Base-by-base conservation (phyloP, 2,329 filamentous ascomycete species). In the Alternaria dauci region DNA sequence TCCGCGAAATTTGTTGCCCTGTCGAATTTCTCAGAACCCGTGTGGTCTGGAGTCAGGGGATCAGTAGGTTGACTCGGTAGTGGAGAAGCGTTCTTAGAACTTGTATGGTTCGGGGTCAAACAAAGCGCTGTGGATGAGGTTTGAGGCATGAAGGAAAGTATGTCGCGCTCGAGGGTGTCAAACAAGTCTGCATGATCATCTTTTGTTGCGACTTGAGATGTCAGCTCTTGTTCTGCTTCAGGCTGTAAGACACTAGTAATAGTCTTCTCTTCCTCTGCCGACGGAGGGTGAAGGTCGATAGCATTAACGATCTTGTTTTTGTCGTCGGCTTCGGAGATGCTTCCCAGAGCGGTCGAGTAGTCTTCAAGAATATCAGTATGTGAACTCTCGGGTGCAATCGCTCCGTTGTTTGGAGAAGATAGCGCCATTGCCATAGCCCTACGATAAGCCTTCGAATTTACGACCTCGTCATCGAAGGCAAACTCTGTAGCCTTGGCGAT, bases 371-470 rank as follows among this genome's bases (percentile, higher is more conserved):
- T 25, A 47, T 63, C 56, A 5, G 42, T 47, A 23, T 63, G 59
- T 28, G 26, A n/a, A 4, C 8, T 18, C 41, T 48, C 34, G 4
- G 47, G 44, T 14, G 54, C 32, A 3, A 61, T 57, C 7, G 25
- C 4, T 18, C 62, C 54, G 6, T 32, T 48, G 32, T 48, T 53
- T 26, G 63, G 56, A 8, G 57, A 65, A 46, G 67, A 68, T 8
- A 64, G 34, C 14, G 68, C 68, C 66, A 75, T 71, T 28, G 69
- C 69, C 70, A 78, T 72, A 3, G 71, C 72, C 55, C 71, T 66
- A 16, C 67, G 69, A 65, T 77, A 77, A 2, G 70, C 73, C 39
- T 66, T 71, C 14, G 74, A 77, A 50, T 71, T 74, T 44, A 75
- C 54, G 9, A 77, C 66, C 41, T 73, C 66, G 47, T 77, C 71